Evolutionary conservation across 2,329 filamentous ascomycete genomes (phyloP).

Genomic region (Colletotrichum tamarilloi): DNA sequence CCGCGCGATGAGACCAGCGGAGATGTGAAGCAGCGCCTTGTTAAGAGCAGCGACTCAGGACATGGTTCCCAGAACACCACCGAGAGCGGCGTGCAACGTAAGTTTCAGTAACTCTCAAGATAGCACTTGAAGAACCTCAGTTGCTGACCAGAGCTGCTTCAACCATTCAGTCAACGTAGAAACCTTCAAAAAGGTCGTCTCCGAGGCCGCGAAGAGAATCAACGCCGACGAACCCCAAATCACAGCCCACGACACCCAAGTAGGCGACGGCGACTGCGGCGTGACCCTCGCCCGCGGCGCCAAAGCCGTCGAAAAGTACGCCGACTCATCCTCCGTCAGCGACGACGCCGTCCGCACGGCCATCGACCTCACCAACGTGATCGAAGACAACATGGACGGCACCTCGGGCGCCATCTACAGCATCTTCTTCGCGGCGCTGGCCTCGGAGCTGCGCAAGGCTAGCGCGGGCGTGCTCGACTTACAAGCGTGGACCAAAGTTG

Average conservation of each 20-base stretch:
- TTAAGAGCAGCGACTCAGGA: constrained; percentile 69
- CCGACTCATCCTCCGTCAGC: constrained; percentile 60
- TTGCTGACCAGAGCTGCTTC: too few relatives aligned
- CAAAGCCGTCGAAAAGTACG: constrained; percentile 68
- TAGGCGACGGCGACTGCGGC: constrained; percentile 49
- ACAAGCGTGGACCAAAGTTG: constrained; percentile 5
- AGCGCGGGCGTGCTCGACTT: neutral
- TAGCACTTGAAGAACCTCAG: too few relatives aligned
- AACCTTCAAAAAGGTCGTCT: constrained; percentile 17
- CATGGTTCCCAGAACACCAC: constrained; percentile 54
- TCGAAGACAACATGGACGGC: constrained; percentile 79
- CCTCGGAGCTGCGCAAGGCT: constrained; percentile 40
- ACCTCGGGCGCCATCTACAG: constrained; percentile 81
- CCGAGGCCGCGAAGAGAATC: constrained; percentile 13
- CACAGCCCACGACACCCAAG: constrained; percentile 45
- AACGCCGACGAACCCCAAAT: constrained; percentile 54
- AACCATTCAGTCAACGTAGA: constrained; percentile 10
- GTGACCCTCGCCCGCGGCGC: constrained; percentile 54
- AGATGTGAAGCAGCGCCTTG: constrained; percentile 66
- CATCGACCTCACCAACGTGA: constrained; percentile 49
- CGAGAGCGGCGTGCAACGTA: constrained; percentile 23
- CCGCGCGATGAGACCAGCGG: constrained; percentile 1
- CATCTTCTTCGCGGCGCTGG: constrained; percentile 79
- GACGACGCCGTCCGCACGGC: constrained; percentile 50
- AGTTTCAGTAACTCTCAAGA: constrained; percentile 38